phyloP scores from a whole-genome alignment of 2,329 filamentous ascomycete genomes.

The Albophoma yamanashiensis region DNA sequence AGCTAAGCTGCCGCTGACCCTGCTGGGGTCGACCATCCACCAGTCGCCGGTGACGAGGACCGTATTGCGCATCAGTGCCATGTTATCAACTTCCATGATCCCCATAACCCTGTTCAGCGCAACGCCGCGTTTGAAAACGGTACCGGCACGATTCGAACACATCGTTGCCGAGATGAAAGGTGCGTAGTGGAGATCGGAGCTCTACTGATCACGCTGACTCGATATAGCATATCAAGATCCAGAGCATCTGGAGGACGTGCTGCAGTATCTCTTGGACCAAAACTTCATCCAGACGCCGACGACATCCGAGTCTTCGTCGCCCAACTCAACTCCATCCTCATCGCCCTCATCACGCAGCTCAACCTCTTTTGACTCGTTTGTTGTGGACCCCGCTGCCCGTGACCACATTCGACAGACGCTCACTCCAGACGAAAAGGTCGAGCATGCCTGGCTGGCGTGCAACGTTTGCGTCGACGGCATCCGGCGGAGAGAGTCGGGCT shows the following conservation, averaged over 20 bases:
- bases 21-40: conserved; percentile 11
- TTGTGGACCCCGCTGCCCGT: conserved; percentile 12
- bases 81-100: conserved; percentile 12
- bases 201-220: background rate
- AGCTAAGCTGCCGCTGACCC: conserved; percentile 3
- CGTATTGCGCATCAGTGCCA: conserved; percentile 12
- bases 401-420: conserved; percentile 10
- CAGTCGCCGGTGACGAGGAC: conserved; percentile 12
- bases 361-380: conserved; percentile 10
- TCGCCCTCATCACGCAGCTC: conserved; percentile 7
- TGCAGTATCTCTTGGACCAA: conserved; percentile 14
- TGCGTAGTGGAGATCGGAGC: background rate
- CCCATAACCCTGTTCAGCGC: conserved; percentile 10
- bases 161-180: conserved; percentile 8
- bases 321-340: conserved; percentile 7
- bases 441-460: conserved; percentile 14
- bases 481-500: conserved; percentile 8
- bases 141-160: conserved; percentile 6
- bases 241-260: conserved; percentile 9
- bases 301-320: conserved; percentile 3
- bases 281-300: conserved; percentile 13
- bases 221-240: conserved; percentile 8
- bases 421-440: conserved; percentile 7
- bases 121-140: conserved; percentile 3
- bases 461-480: conserved; percentile 13